Base-by-base conservation (phyloP, 805 yeast genomes). In the Pichia thaimueangensis region DNA sequence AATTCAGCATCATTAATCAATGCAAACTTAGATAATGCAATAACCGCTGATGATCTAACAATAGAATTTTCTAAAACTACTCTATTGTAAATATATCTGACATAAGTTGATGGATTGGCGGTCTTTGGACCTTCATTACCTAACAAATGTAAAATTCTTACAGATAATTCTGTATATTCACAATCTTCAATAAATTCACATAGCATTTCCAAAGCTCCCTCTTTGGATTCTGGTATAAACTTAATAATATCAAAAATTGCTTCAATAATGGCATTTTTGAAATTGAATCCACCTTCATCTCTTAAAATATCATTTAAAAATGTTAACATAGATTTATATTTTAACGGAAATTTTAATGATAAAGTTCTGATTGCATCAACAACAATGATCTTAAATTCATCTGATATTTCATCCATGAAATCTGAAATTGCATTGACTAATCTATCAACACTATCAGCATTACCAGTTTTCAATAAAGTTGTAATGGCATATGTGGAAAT, bases 161-260 rank as follows among this genome's bases (percentile, higher is more conserved):
- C 95, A 22, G 94, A 78, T 48, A 93, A 78, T 65, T 88, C 96
- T 24, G 96, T 85, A 68, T 74, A 91, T 67, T 93, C 98, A 68
- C 97, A 93, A 70, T 93, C 98, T 67, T 93, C 98, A 56, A 93
- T 93, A 59, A 88, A 89, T 64, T 93, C 98, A 72, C 97, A 88
- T 55, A 93, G 73, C 62, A 82, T 82, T 66, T 85, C 87, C 57
- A 93, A 70, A 19, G 96, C 95, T 37, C 76, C 64, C 53, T 85
- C 93, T 56, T 86, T 78, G 12, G 94, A 86, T 49, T 72, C 79
- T 17, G 96, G 95, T 47, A 87, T 80, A 58, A 82, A 87, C 52
- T 83, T 82, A 54, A 93, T 86, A 63, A 93, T 74, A 62, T 91
- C 97, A 53, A 89, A 86, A 51, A 93, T 74, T 2, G 97, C 95